Evolutionary conservation across 2,329 filamentous ascomycete genomes (phyloP).

Genomic region (Cytospora leucostoma): DNA sequence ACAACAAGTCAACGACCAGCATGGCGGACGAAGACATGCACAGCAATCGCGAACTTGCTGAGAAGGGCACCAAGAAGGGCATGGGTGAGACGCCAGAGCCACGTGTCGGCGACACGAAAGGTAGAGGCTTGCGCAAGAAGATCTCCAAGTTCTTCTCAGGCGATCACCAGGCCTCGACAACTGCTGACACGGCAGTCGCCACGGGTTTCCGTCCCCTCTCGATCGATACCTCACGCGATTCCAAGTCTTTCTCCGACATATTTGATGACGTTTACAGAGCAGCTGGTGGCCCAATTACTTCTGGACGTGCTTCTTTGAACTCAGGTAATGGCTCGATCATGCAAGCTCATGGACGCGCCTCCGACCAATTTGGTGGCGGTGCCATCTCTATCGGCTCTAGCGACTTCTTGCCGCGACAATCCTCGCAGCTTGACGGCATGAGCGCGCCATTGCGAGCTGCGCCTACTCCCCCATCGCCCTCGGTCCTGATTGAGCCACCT

Average conservation of each 20-base stretch:
- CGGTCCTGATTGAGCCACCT: not conserved
- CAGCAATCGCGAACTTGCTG: not conserved
- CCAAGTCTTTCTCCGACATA: constrained; percentile 23
- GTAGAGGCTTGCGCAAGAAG: constrained; percentile 20
- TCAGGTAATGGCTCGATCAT: not conserved
- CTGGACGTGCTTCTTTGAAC: constrained; percentile 9
- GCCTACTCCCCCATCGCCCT: not conserved
- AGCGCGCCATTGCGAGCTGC: not conserved
- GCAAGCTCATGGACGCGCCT: not conserved
- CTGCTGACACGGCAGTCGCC: not conserved
- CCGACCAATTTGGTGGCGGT: not conserved
- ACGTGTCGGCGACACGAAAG: constrained; percentile 4
- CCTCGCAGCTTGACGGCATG: not conserved
- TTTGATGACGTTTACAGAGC: constrained; percentile 24
- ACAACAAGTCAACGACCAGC: not conserved
- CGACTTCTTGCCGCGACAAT: not conserved
- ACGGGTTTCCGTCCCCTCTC: constrained; percentile 21
- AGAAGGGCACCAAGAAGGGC: not conserved
- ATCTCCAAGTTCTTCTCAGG: constrained; percentile 21
- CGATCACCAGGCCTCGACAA: not conserved
- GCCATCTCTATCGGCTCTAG: not conserved
- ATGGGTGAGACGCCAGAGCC: not conserved
- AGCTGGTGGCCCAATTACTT: constrained; percentile 3
- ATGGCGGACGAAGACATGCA: not conserved
- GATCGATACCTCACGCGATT: constrained; percentile 18